Evolutionary conservation across 2,329 filamentous ascomycete species (phyloP).

Genomic region (Fusarium sp.): DNA sequence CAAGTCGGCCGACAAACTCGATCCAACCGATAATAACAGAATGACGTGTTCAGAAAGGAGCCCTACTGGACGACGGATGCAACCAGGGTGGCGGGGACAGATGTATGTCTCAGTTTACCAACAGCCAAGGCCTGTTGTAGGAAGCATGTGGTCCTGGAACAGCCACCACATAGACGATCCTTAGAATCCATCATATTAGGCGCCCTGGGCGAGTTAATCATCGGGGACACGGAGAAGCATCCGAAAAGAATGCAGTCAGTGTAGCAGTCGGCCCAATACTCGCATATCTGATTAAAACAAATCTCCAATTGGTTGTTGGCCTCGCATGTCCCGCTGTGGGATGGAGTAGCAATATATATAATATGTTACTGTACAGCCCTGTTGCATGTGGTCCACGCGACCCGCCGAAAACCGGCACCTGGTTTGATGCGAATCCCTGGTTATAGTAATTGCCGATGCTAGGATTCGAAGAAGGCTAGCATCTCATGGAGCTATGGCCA

Average conservation of each 20-base stretch:
- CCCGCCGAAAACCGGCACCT: background rate
- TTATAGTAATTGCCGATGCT: background rate
- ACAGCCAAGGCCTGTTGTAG: background rate
- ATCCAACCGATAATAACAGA: background rate
- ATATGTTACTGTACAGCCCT: background rate
- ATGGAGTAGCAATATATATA: background rate
- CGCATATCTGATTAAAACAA: background rate
- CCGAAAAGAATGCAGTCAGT: background rate
- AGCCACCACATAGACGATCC: background rate
- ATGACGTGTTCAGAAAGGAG: background rate
- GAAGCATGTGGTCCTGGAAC: background rate
- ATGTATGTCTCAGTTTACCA: background rate
- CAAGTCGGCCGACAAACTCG: background rate
- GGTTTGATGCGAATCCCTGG: background rate
- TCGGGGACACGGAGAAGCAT: background rate
- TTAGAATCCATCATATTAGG: background rate
- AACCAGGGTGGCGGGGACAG: background rate
- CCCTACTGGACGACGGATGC: background rate
- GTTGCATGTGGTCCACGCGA: background rate
- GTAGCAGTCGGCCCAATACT: background rate
- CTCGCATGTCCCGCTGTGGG: background rate
- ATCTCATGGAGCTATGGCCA: background rate
- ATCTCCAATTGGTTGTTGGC: background rate
- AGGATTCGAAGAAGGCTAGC: background rate
- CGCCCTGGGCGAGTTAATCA: background rate